Evolutionary conservation across 139 green algal species (phyloP).

Genomic region (Coelastrella sp.): DNA sequence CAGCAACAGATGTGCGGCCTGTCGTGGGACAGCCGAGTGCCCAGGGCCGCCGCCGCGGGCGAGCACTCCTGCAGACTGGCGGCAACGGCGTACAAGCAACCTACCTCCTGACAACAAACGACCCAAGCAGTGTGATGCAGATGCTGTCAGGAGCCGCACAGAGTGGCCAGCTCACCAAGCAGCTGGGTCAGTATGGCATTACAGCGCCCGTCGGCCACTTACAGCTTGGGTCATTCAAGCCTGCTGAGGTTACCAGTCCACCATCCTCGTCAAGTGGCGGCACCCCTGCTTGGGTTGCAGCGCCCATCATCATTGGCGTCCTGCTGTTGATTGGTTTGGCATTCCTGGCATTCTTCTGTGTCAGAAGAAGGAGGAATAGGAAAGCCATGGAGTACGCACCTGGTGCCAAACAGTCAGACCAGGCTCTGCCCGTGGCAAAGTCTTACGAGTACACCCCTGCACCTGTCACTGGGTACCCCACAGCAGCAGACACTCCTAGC

Average conservation of each 20-base stretch:
- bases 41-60: not conserved
- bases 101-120: slow-evolving; percentile 23
- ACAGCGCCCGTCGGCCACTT: not conserved
- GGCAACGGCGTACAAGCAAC: slow-evolving; percentile 44
- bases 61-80: not conserved
- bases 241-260: no score
- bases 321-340: slow-evolving; percentile 7
- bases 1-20: slow-evolving; percentile 28
- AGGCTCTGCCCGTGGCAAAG: not conserved
- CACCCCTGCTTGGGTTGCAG: slow-evolving; percentile 35
- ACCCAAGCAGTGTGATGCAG: not conserved
- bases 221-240: slow-evolving; percentile 18
- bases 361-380: not conserved
- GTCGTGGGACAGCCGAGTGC: not conserved
- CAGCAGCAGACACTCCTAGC: not conserved
- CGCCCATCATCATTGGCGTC: slow-evolving; percentile 19
- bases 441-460: slow-evolving; percentile 23
- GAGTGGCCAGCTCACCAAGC: not conserved
- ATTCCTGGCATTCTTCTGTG: slow-evolving; percentile 12
- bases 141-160: not conserved
- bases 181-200: slow-evolving; percentile 32
- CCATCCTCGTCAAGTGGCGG: not conserved
- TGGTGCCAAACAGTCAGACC: not conserved
- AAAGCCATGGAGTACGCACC: slow-evolving; percentile 3
- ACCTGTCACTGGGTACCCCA: not conserved